Base-by-base conservation (phyloP, 1,284 basidiomycete species). In the Porogramme epimiltina region DNA sequence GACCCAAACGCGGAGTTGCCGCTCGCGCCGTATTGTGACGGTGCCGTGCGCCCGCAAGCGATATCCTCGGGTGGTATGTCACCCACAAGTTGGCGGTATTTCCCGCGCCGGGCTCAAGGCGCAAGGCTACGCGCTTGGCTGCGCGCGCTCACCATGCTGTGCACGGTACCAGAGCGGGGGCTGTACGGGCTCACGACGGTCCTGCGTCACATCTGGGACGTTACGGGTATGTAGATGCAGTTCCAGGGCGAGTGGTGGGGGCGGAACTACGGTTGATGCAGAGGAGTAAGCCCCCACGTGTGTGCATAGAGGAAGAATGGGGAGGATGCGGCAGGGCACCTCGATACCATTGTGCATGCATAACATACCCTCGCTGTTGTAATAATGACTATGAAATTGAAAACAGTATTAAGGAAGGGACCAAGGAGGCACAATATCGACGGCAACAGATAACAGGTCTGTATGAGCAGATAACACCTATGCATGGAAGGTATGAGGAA, bases 121-220 rank as follows among this genome's bases (percentile, higher is more conserved):
- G 5, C 13, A 51, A 42, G n/a, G 44, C 51, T 11, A 25, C 46
- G 33, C 49, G 42, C 22, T 60, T 60, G 42, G 59, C 59, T 3
- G 51, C 48, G 20, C 52, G 59, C 16, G 9, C 31, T 60, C 19
- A 55, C 55, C 18, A 45, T 60, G 53, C 23, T 60, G 23, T 58
- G 54, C 18, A 55, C 59, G 0, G 44, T 46, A 13, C 59, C 59
- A 19, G 59, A 60, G 38, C 47, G 59, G 9, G 59, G 59, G 23
- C 59, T 55, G 13, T 60, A 60, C 26, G 59, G 55, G 31, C 53
- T 60, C 20, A 58, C 59, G 25, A 60, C 59, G 11, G 50, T 60
- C 22, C 33, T 60, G 44, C 45, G 55, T 28, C 39, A 55, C 4
- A 54, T 60, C n/a, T 46, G 47, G 15, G 53, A 57, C 23, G 55